Conservation (phyloP, 2,329 filamentous ascomycete species). For the Fusarium illudens region DNA sequence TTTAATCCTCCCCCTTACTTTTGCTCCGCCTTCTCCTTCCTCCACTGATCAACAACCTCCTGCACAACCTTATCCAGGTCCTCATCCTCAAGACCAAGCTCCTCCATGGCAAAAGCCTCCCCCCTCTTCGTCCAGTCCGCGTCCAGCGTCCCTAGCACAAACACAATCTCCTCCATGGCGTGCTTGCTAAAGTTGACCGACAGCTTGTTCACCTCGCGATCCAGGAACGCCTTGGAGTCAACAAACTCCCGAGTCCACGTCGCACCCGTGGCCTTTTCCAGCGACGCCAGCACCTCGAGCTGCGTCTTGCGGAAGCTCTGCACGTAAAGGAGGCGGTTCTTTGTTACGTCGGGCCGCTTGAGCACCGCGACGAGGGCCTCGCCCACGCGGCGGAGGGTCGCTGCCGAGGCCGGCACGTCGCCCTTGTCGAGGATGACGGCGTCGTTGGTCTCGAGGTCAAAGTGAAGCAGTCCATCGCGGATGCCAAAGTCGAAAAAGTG, state of each 20-base stretch:
- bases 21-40: conserved; percentile 17
- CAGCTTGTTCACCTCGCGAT: conserved; percentile 49
- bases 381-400: conserved; percentile 59
- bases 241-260: conserved; percentile 48
- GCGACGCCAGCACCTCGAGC: conserved; percentile 54
- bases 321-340: conserved; percentile 59
- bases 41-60: conserved; percentile 43
- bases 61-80: conserved; percentile 54
- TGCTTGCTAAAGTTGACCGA: conserved; percentile 45
- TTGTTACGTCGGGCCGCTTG: conserved; percentile 58
- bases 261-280: conserved; percentile 59
- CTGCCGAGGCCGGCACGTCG: conserved; percentile 56
- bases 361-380: conserved; percentile 60
- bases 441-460: conserved; percentile 55
- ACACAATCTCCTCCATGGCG: conserved; percentile 58
- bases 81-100: conserved; percentile 57
- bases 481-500: conserved; percentile 62
- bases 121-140: conserved; percentile 57
- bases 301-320: conserved; percentile 59
- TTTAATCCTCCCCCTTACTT: neutral
- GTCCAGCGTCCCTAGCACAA: conserved; percentile 57
- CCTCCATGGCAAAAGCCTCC: conserved; percentile 57
- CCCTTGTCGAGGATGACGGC: conserved; percentile 62
- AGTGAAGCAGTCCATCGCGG: conserved; percentile 47
- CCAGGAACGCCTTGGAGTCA: conserved; percentile 53